phyloP scores from a whole-genome alignment of 768 basidiomycete genomes.

The Russula vinacea region DNA sequence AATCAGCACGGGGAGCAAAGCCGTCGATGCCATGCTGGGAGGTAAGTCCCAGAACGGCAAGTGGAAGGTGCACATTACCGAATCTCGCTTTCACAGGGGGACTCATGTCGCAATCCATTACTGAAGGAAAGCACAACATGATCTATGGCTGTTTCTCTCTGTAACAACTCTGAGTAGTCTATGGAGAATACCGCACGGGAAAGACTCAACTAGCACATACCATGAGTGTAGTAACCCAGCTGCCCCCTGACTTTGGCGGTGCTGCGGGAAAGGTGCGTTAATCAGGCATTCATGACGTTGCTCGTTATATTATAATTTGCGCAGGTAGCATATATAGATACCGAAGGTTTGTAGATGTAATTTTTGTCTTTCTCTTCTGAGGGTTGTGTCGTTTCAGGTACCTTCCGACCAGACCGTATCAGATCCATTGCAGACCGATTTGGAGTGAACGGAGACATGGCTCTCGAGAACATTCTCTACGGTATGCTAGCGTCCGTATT shows the following conservation, averaged over 20 bases:
- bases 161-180: conserved; percentile 51
- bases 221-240: conserved; percentile 85
- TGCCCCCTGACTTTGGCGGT: conserved; percentile 86
- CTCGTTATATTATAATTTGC: not conserved
- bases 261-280: conserved; percentile 74
- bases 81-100: conserved; percentile 53
- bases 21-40: conserved; percentile 84
- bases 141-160: not conserved
- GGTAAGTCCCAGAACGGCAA: conserved; percentile 44
- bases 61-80: not conserved
- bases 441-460: conserved; percentile 86
- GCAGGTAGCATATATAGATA: conserved; percentile 89
- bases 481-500: conserved; percentile 42
- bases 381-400: conserved; percentile 48
- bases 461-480: conserved; percentile 88
- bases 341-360: conserved; percentile 54
- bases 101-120: conserved; percentile 88
- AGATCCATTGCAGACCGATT: conserved; percentile 88
- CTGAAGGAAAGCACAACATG: conserved; percentile 58
- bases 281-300: conserved; percentile 4
- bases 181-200: conserved; percentile 94
- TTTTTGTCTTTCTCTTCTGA: not conserved
- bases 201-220: conserved; percentile 97
- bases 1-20: conserved; percentile 94
- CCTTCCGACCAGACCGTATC: conserved; percentile 93